Evolutionary conservation across 1,284 basidiomycete species (phyloP), one percentile per base, ranked within the genome.

Genomic region (Cryptococcus deneoformans): DNA sequence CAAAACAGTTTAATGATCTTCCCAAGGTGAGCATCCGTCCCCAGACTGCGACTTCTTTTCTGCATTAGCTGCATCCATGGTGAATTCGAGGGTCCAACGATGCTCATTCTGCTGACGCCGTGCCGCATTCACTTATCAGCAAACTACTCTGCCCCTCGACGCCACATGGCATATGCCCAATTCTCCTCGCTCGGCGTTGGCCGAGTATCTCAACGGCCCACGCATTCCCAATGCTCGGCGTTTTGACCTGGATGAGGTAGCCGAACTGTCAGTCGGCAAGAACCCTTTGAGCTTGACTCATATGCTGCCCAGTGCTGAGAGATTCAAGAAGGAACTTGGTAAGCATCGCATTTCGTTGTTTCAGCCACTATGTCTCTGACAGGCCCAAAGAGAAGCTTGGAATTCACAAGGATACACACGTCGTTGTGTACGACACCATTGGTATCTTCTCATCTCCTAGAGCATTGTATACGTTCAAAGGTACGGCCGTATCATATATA

Each of bases 381-480:
- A 20, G 14, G 45, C n/a, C 45, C 39, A 6, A 37, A 89, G 90
- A 85, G 66, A 80, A 79, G 52, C 82, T 92, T 39, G 92, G 92
- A 1, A 89, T 99, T 64, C 78, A 79, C 20, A 82, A 84, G 6
- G 80, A 84, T 14, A 86, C 88, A 6, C 90, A 92, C 73, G 91
- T 98, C 24, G 84, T 97, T 16, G 77, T 97, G 82, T 98, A 97
- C 73, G 94, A 96, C 72, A 82, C 87, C 1, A 82, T 87, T 56
- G 92, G 92, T 7, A 80, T 96, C 29, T 95, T 97, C 80, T 92
- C 90, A 1, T 84, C 90, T 29, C 92, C 94, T 50, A 85, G 94
- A 58, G 90, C 90, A 2, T 82, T 92, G 29, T 97, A 89, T 81
- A 97, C 90, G 79, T 95, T 96, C 82, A 85, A 89, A 52, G 72